Evolutionary conservation across 2,329 filamentous ascomycete genomes (phyloP), one percentile per base, ranked within the genome.

Genomic region (Canariomyces notabilis): DNA sequence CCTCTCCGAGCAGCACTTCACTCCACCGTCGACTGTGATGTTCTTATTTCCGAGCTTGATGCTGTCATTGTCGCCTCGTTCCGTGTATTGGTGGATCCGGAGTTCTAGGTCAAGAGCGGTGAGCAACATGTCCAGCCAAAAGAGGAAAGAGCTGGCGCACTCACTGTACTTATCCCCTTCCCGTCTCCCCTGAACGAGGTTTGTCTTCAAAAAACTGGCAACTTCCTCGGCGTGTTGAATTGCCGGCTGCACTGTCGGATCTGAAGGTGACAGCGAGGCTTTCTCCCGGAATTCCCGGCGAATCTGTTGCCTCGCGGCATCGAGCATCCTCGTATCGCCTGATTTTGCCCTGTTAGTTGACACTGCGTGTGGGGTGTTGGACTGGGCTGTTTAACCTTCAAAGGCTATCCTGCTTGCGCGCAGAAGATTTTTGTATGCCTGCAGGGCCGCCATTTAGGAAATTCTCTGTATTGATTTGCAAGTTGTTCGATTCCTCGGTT

Each of bases 51-150:
- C 75, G 42, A 80, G 72, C 67, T 90, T 94, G 59, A 96, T 80
- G 26, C 84, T 87, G 58, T 96, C 89, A 62, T 98, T 98, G 68
- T 97, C 87, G 44, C 93, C 89, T 55, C 88, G 77, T 67, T 98
- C 91, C 22, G 85, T 98, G 55, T 95, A 73, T 51, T 95, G 79
- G 65, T 97, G 93, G 67, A 98, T 96, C 42, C 84, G 78, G 47
- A 97, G 70, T 63, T 85, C 89, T 96, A 57, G 9, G 12, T 6
- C 18, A 16, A 20, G n/a, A 8, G 6, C 4, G 15, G 41, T 51
- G 20, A 49, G 48, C n/a, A 20, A n/a, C 11, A 21, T 6, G 20
- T 19, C 4, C 33, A 40, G 18, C 45, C 42, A 47, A 44, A 49
- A 49, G 37, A 45, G 35, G 37, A 23, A 11, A 49, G 46, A 8